Evolutionary conservation across 805 yeast species (phyloP).

Genomic region (Danielia reshetovae): DNA sequence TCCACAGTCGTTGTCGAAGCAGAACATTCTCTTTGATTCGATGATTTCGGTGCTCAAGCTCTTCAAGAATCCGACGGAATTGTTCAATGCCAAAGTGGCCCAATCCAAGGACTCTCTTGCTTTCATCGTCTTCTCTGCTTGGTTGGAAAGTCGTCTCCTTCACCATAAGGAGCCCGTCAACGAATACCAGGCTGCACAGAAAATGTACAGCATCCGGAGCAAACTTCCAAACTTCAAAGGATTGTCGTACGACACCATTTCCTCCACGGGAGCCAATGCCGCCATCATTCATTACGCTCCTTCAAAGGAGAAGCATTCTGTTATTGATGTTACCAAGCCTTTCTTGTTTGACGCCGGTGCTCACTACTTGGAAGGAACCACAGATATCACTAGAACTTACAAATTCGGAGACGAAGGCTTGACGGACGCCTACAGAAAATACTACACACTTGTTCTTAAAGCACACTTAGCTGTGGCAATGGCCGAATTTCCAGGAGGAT

Average conservation of each 20-base stretch:
- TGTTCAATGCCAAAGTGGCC: conserved; percentile 66
- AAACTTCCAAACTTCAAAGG: conserved; percentile 57
- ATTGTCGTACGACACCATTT: conserved; percentile 70
- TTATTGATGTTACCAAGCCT: conserved; percentile 62
- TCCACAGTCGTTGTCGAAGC: conserved; percentile 27
- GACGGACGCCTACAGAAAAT: conserved; percentile 47
- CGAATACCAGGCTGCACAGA: conserved; percentile 64
- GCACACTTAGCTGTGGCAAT: conserved; percentile 87
- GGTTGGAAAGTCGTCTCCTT: conserved; percentile 65
- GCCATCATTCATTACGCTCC: conserved; percentile 78
- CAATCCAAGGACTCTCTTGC: conserved; percentile 85
- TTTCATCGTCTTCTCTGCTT: conserved; percentile 66
- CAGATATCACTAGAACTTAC: conserved; percentile 88
- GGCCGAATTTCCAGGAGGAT: conserved; percentile 63
- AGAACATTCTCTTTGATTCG: conserved; percentile 23
- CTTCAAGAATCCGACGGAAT: conserved; percentile 69
- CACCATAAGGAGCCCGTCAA: conserved; percentile 39
- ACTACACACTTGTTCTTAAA: conserved; percentile 82
- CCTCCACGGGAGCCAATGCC: conserved; percentile 72
- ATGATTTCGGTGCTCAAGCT: conserved; percentile 55
- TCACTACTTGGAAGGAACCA: conserved; percentile 90
- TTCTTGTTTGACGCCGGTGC: conserved; percentile 88
- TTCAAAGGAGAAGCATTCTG: conserved; percentile 49
- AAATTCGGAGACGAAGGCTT: conserved; percentile 48
- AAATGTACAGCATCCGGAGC: conserved; percentile 52